Conservation (phyloP, 2,329 filamentous ascomycete species). For the Lasiodiplodia gonubiensis region DNA sequence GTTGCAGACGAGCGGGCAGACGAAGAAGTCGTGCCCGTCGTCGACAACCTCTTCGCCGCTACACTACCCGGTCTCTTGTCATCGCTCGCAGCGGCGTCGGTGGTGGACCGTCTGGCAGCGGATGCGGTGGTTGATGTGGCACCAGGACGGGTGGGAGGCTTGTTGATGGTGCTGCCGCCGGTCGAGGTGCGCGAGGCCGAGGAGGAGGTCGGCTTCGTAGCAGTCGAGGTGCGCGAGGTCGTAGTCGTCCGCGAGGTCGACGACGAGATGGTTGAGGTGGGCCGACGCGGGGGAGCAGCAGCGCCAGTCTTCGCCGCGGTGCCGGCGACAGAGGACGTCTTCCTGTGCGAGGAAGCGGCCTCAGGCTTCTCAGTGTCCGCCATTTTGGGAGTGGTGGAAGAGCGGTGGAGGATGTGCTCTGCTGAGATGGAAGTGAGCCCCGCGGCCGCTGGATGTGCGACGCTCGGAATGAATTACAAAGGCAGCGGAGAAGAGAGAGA, state of each 20-base stretch:
- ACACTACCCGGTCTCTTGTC: constrained; percentile 22
- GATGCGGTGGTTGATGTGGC: constrained; percentile 7
- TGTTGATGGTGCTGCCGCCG: constrained; percentile 15
- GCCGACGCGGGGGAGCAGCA: constrained; percentile 25
- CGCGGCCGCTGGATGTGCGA: constrained; percentile 14
- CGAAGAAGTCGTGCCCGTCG: constrained; percentile 22
- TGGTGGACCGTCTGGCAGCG: background rate
- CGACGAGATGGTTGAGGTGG: constrained; percentile 24
- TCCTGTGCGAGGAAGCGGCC: constrained; percentile 19
- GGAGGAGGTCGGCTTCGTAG: constrained; percentile 21
- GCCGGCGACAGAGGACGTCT: constrained; percentile 21
- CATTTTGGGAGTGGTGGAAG: constrained; percentile 17
- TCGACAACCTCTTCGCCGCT: constrained; percentile 23
- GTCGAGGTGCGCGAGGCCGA: constrained; percentile 23
- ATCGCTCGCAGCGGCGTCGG: constrained; percentile 18
- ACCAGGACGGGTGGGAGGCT: constrained; percentile 23
- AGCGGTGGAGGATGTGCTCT: constrained; percentile 7
- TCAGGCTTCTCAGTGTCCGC: constrained; percentile 25
- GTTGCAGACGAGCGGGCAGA: constrained; percentile 19
- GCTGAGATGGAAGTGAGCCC: constrained; percentile 16
- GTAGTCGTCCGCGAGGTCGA: constrained; percentile 22
- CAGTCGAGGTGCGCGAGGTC: constrained; percentile 20
- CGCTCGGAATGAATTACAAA: constrained; percentile 7
- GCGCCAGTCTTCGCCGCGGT: constrained; percentile 27
- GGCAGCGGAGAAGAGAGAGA: constrained; percentile 5